Evolutionary conservation across 352 stramenopile genomes (phyloP).

Genomic region (Thalassiosira mediterranea): DNA sequence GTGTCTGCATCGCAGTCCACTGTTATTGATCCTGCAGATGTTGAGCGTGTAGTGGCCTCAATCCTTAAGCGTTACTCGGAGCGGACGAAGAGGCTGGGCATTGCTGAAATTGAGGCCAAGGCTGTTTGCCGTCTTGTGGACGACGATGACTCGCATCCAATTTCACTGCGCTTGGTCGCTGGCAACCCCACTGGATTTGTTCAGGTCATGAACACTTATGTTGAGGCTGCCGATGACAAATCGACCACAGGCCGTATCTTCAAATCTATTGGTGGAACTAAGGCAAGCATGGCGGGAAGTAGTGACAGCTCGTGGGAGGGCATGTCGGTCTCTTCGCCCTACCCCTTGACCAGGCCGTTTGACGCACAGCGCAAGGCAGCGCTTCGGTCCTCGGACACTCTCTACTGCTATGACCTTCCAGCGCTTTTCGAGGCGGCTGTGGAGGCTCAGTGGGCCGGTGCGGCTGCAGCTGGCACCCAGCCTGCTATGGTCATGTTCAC

Average conservation of each 20-base stretch:
- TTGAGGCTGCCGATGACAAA: conserved; percentile 89
- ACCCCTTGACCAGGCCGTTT: conserved; percentile 95
- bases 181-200: conserved; percentile 99
- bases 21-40: conserved; percentile 92
- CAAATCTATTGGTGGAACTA: conserved; percentile 88
- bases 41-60: conserved; percentile 93
- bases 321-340: conserved; percentile 93
- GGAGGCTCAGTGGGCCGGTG: conserved; percentile 85
- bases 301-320: conserved; percentile 93
- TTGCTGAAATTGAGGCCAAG: conserved; percentile 97
- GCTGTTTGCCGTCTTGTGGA: conserved; percentile 90
- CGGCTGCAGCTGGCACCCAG: conserved; percentile 52
- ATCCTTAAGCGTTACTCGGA: conserved; percentile 88
- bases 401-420: conserved; percentile 99
- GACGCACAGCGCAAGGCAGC: conserved; percentile 89
- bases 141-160: conserved; percentile 90
- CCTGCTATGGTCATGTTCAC: conserved; percentile 90
- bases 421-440: conserved; percentile 97
- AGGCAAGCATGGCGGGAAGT: conserved; percentile 88
- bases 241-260: conserved; percentile 68
- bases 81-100: conserved; percentile 90
- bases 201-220: conserved; percentile 98
- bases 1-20: conserved; percentile 88
- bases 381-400: conserved; percentile 88
- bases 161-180: conserved; percentile 94